Evolutionary conservation across 2,329 filamentous ascomycete species (phyloP).

Genomic region (Ascochyta fabae): DNA sequence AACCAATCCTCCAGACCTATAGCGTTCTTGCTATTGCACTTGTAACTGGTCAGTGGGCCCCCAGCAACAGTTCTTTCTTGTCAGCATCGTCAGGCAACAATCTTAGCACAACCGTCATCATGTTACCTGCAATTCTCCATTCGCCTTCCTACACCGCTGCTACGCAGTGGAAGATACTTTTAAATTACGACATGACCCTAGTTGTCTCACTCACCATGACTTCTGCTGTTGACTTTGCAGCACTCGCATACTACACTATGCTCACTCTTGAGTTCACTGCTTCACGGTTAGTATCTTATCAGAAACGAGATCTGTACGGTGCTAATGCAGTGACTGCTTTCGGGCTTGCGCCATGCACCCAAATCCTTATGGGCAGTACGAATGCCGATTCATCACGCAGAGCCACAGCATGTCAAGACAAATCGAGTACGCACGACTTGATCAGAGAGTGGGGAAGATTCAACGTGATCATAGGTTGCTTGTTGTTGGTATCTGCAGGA

Average conservation of each 20-base stretch:
- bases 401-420: constrained; percentile 7
- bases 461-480: neutral
- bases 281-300: neutral
- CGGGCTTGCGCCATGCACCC: constrained; percentile 23
- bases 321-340: constrained; percentile 21
- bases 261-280: neutral
- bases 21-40: too few species aligned
- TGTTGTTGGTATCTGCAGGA: neutral
- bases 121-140: constrained; percentile 1
- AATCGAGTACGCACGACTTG: neutral
- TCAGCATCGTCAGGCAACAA: too few species aligned
- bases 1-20: too few species aligned
- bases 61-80: too few species aligned
- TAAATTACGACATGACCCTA: constrained; percentile 22
- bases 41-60: too few species aligned
- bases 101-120: too few species aligned
- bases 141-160: constrained; percentile 12
- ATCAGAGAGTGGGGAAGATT: neutral
- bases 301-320: constrained; percentile 18
- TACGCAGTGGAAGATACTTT: constrained; percentile 29
- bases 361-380: constrained; percentile 17
- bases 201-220: constrained; percentile 24
- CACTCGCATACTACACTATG: constrained; percentile 14
- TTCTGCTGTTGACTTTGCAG: constrained; percentile 23
- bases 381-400: constrained; percentile 12